A percentile compares a stretch with the other conserved stretches of the same genome.
Evolutionary conservation across 1,139 yeast species (phyloP).

Genomic region (Debaryomyces coudertii): DNA sequence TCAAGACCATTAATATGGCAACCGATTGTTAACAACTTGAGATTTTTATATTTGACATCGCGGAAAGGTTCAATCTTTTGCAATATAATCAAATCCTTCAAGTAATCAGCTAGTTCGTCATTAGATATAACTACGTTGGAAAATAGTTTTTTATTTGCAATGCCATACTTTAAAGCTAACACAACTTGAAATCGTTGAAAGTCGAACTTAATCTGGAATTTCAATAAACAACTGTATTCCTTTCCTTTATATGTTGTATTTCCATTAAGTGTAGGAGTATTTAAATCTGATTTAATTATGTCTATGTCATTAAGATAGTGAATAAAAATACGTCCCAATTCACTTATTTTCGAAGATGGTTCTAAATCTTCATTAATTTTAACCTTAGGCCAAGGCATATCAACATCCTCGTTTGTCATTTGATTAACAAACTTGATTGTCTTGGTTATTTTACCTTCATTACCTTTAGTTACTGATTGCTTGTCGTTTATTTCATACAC

Average conservation of each 20-base stretch:
- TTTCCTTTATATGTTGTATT: background rate
- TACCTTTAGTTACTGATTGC: background rate
- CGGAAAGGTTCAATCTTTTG: background rate
- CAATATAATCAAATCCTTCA: slow-evolving; percentile 11
- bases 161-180: slow-evolving; percentile 7
- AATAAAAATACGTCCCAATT: slow-evolving; percentile 12
- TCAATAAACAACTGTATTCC: slow-evolving; percentile 9
- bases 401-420: background rate
- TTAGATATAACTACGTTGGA: slow-evolving; percentile 1
- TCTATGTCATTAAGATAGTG: slow-evolving; percentile 9
- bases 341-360: slow-evolving; percentile 11
- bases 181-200: slow-evolving; percentile 9
- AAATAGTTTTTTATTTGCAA: background rate
- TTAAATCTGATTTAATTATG: background rate
- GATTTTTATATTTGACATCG: slow-evolving; percentile 1
- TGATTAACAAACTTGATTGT: background rate
- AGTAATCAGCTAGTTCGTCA: slow-evolving; percentile 12
- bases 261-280: background rate
- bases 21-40: slow-evolving; percentile 6
- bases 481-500: background rate
- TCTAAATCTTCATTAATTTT: slow-evolving; percentile 2
- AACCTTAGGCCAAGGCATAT: slow-evolving; percentile 5
- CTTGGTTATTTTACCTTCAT: background rate
- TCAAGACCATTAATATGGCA: slow-evolving; percentile 16
- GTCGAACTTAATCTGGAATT: slow-evolving; percentile 6